Evolutionary conservation across 768 basidiomycete genomes (phyloP).

Genomic region (Tricholomella constricta): DNA sequence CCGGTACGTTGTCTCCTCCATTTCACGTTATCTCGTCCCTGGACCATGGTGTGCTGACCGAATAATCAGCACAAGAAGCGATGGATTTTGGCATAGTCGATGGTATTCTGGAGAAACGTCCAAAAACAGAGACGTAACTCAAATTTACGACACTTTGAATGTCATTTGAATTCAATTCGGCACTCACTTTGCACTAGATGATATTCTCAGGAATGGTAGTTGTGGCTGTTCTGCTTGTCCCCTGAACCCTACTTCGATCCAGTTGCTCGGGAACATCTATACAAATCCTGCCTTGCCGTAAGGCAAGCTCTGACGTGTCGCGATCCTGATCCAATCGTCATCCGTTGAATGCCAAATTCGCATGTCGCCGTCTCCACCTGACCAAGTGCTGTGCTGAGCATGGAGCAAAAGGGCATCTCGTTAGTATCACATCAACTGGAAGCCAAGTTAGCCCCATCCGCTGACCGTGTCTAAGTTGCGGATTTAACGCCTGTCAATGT

Average conservation of each 20-base stretch:
- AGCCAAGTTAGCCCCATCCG: not conserved
- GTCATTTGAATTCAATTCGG: not conserved
- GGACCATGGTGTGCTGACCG: slow-evolving; percentile 11
- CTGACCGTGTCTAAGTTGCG: not conserved
- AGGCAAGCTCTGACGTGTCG: not conserved
- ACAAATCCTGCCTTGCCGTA: slow-evolving; percentile 1
- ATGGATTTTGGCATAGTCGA: slow-evolving; percentile 92
- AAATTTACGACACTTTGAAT: not conserved
- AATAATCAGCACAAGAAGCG: slow-evolving; percentile 74
- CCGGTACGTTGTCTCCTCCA: slow-evolving; percentile 47
- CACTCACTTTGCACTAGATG: not conserved
- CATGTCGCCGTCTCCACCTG: slow-evolving; percentile 1
- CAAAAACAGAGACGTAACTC: slow-evolving; percentile 45
- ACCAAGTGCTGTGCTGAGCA: not conserved
- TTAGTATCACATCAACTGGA: not conserved
- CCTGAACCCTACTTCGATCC: not conserved
- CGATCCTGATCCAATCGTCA: not conserved
- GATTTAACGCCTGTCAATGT: slow-evolving; percentile 7
- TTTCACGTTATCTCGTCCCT: slow-evolving; percentile 15
- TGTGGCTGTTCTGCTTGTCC: slow-evolving; percentile 5
- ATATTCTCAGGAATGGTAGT: not conserved
- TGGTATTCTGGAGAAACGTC: slow-evolving; percentile 82
- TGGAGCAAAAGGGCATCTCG: not conserved
- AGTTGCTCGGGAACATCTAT: slow-evolving; percentile 1
- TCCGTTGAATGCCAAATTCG: not conserved